Evolutionary conservation across 2,329 filamentous ascomycete genomes (phyloP).

Genomic region (Aspergillus sp.): DNA sequence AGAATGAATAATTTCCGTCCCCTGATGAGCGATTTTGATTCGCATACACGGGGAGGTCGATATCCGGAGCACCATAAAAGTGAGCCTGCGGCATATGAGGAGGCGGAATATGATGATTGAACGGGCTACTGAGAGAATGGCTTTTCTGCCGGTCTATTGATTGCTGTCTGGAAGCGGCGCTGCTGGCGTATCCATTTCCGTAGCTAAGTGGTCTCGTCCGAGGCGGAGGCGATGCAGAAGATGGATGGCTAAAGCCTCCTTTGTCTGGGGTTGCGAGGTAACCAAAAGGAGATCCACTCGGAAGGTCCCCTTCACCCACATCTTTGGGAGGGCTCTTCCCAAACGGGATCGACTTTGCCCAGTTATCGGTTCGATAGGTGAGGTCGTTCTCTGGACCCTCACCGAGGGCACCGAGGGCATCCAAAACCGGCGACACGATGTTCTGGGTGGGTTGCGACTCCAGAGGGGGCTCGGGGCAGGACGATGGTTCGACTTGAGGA

Average conservation of each 20-base stretch:
- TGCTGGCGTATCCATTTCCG: conserved; percentile 37
- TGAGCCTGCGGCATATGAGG: conserved; percentile 75
- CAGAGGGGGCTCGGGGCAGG: conserved; percentile 27
- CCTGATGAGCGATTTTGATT: conserved; percentile 19
- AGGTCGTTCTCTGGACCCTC: conserved; percentile 34
- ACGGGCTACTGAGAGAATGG: conserved; percentile 36
- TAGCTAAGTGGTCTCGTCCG: conserved; percentile 44
- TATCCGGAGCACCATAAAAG: conserved; percentile 72
- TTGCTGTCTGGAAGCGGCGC: conserved; percentile 35
- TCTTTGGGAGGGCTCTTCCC: conserved; percentile 45
- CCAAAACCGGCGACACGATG: conserved; percentile 38
- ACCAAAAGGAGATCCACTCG: conserved; percentile 39
- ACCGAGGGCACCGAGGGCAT: conserved; percentile 34
- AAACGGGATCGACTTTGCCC: conserved; percentile 45
- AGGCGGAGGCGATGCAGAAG: conserved; percentile 43
- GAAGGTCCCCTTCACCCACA: conserved; percentile 32
- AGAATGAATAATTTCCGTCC: conserved; percentile 68
- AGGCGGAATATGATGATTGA: conserved; percentile 50
- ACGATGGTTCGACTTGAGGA: conserved; percentile 28
- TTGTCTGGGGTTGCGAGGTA: conserved; percentile 38
- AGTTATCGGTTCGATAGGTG: conserved; percentile 40
- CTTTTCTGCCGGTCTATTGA: conserved; percentile 40
- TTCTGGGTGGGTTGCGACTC: conserved; percentile 23
- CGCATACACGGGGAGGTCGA: conserved; percentile 56
- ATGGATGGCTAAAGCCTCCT: conserved; percentile 42